Percentiles rank a stretch among this genome's conserved stretches.
Evolutionary conservation across 2,329 filamentous ascomycete genomes (phyloP).

Genomic region (Sphaceloma murrayae): DNA sequence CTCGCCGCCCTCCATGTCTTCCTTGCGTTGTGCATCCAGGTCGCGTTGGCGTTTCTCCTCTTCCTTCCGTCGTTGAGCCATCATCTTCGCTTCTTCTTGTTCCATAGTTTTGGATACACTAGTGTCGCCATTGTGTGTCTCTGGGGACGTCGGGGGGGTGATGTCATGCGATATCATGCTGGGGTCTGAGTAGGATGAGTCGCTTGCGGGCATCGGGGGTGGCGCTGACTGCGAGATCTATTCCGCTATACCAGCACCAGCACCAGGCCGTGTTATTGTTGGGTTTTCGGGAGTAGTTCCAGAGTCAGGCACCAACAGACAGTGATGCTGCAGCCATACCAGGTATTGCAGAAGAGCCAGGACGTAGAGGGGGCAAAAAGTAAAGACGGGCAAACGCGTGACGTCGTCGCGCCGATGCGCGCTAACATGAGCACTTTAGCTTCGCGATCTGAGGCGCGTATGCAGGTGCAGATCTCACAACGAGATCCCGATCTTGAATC

Average conservation of each 20-base stretch:
- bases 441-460: constrained; percentile 5
- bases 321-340: too few species aligned
- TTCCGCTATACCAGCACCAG: too few species aligned
- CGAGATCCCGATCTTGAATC: background rate
- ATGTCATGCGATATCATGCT: constrained; percentile 20
- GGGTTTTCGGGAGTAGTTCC: too few species aligned
- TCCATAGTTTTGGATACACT: constrained; percentile 34
- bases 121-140: constrained; percentile 22
- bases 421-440: constrained; percentile 10
- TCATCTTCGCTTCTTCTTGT: constrained; percentile 39
- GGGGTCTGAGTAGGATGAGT: background rate
- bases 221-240: background rate
- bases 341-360: constrained; percentile 2
- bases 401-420: constrained; percentile 9
- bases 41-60: constrained; percentile 37
- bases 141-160: constrained; percentile 30
- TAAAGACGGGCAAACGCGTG: constrained; percentile 11
- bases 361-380: constrained; percentile 13
- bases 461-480: constrained; percentile 12
- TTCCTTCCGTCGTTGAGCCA: constrained; percentile 33
- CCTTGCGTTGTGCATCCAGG: constrained; percentile 37
- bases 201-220: constrained; percentile 8
- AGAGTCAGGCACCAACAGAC: too few species aligned
- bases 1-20: constrained; percentile 38
- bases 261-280: too few species aligned